Percentiles rank a stretch among this genome's conserved stretches.
phyloP scores from a whole-genome alignment of 2,329 filamentous ascomycete genomes.

The Sordariomycetes sp. region DNA sequence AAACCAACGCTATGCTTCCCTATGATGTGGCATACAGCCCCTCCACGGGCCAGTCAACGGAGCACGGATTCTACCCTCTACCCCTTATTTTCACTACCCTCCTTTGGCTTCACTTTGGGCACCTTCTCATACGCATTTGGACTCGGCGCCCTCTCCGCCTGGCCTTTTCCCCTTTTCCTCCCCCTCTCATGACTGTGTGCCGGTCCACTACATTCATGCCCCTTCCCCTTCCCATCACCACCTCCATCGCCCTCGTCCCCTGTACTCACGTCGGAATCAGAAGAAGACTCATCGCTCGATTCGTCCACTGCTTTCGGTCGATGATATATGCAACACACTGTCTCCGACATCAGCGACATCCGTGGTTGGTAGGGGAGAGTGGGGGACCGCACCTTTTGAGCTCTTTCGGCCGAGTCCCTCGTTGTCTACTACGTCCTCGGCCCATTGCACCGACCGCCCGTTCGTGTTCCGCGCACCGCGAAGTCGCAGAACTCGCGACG shows the following conservation, averaged over 20 bases:
- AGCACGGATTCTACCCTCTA: constrained; percentile 6
- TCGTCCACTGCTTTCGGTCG: constrained; percentile 74
- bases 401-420: constrained; percentile 90
- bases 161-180: constrained; percentile 7
- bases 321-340: constrained; percentile 99
- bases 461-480: constrained; percentile 36
- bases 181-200: constrained; percentile 23
- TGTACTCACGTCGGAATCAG: too few species aligned
- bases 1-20: too few species aligned
- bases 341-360: neutral
- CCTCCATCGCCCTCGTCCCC: too few species aligned
- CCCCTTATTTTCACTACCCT: constrained; percentile 11
- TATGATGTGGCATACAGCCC: too few species aligned
- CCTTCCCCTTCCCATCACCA: constrained; percentile 28
- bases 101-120: constrained; percentile 34
- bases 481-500: constrained; percentile 37
- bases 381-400: constrained; percentile 63
- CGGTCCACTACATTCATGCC: too few species aligned
- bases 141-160: constrained; percentile 45
- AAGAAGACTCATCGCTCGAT: constrained; percentile 66
- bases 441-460: constrained; percentile 73
- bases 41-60: too few species aligned
- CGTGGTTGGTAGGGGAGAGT: neutral
- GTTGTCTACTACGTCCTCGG: constrained; percentile 88
- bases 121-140: constrained; percentile 79